Percentiles rank a stretch among this genome's conserved stretches.
Conservation (phyloP, 2,329 filamentous ascomycete species). For the Phoma sp. region DNA sequence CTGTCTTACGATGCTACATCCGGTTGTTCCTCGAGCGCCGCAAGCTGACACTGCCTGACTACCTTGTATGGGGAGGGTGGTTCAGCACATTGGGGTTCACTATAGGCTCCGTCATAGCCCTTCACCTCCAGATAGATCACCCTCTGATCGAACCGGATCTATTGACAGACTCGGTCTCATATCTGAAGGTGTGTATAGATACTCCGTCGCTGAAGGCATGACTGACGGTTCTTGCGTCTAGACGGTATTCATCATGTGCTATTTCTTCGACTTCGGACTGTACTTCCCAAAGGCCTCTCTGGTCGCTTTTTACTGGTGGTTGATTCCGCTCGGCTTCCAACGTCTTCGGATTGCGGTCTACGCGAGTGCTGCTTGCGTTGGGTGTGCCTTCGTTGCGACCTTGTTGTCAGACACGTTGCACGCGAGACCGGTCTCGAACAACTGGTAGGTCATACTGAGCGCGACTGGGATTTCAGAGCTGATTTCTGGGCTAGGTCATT, state of each 20-base stretch:
- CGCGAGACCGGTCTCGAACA: conserved; percentile 21
- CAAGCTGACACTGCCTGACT: conserved; percentile 24
- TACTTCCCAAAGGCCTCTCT: conserved; percentile 31
- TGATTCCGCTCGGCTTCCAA: conserved; percentile 28
- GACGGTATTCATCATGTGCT: conserved; percentile 28
- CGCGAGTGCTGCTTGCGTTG: conserved; percentile 12
- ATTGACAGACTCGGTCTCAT: conserved; percentile 24
- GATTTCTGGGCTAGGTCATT: conserved; percentile 16
- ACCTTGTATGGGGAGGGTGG: conserved; percentile 31
- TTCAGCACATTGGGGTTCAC: conserved; percentile 27
- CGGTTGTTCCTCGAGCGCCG: conserved; percentile 23
- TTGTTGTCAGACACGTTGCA: conserved; percentile 25
- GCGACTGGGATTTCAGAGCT: neutral
- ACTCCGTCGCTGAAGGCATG: neutral
- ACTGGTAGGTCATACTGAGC: conserved; percentile 18
- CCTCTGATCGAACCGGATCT: conserved; percentile 24
- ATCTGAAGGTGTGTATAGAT: conserved; percentile 17
- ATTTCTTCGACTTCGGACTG: conserved; percentile 31
- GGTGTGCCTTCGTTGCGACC: conserved; percentile 19
- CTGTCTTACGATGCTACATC: conserved; percentile 26
- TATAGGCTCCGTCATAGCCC: conserved; percentile 23
- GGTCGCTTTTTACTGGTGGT: conserved; percentile 33
- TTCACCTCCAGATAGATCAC: conserved; percentile 24
- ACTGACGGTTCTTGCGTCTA: conserved; percentile 2
- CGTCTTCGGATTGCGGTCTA: conserved; percentile 28